Percentiles rank a stretch among this genome's conserved stretches.
Conservation (phyloP, 2,329 filamentous ascomycete species). For the Monosporascus sp. region DNA sequence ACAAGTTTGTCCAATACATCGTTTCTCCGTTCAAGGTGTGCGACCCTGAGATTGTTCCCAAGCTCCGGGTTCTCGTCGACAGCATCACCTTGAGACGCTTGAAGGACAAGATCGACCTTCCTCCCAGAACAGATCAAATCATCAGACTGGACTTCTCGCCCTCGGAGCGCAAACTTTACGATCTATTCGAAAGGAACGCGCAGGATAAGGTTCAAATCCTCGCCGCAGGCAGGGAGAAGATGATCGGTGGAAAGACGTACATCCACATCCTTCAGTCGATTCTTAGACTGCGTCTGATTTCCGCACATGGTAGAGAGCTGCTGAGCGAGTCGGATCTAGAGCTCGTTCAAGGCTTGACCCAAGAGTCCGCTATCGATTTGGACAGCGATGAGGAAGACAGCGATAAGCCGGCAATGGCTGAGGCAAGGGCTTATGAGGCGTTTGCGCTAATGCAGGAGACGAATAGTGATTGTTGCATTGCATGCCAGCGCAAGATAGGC, state of each 20-base stretch:
- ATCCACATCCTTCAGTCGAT: slow-evolving; percentile 92
- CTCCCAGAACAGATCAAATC: slow-evolving; percentile 66
- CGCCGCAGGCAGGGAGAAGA: slow-evolving; percentile 55
- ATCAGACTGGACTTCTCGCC: slow-evolving; percentile 70
- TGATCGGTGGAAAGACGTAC: slow-evolving; percentile 80
- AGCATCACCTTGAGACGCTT: slow-evolving; percentile 89
- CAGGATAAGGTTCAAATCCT: slow-evolving; percentile 75
- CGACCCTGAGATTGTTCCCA: slow-evolving; percentile 77
- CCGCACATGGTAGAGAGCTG: slow-evolving; percentile 89
- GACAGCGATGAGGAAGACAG: slow-evolving; percentile 69
- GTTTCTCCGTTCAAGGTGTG: slow-evolving; percentile 81
- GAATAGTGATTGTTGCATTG: slow-evolving; percentile 67
- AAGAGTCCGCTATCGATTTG: slow-evolving; percentile 81
- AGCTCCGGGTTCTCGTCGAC: slow-evolving; percentile 83
- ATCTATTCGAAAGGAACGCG: slow-evolving; percentile 78
- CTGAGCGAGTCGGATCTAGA: slow-evolving; percentile 79
- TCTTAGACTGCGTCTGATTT: slow-evolving; percentile 81
- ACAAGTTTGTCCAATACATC: slow-evolving; percentile 74
- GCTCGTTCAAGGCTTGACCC: slow-evolving; percentile 74
- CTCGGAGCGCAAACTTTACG: slow-evolving; percentile 73
- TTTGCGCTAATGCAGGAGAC: slow-evolving; percentile 80
- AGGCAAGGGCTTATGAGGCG: slow-evolving; percentile 78
- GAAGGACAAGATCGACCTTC: slow-evolving; percentile 86
- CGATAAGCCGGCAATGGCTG: slow-evolving; percentile 52
- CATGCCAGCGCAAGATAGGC: slow-evolving; percentile 63